phyloP scores from a whole-genome alignment of 2,329 filamentous ascomycete species.

The Xylaria multiplex region DNA sequence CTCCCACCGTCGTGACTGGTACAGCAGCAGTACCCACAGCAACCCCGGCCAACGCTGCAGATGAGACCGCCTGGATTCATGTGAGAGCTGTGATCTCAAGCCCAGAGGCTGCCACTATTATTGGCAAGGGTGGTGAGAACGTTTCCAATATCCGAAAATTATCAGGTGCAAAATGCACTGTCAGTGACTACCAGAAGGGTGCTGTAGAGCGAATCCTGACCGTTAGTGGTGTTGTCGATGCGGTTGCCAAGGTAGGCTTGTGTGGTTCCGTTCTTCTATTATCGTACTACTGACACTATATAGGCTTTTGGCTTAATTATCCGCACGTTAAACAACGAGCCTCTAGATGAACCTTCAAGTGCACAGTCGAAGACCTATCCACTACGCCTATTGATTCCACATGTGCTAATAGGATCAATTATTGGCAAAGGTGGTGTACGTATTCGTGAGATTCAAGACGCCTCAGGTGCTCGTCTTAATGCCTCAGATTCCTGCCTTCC shows the following conservation, averaged over 20 bases:
- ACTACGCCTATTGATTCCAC: slow-evolving; percentile 91
- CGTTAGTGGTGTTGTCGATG: slow-evolving; percentile 95
- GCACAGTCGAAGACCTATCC: slow-evolving; percentile 97
- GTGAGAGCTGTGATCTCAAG: slow-evolving; percentile 97
- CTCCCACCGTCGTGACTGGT: slow-evolving; percentile 48
- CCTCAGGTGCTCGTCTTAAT: slow-evolving; percentile 94
- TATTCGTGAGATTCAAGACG: slow-evolving; percentile 98
- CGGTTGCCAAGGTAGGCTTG: slow-evolving; percentile 85
- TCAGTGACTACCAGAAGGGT: slow-evolving; percentile 97
- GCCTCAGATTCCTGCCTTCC: slow-evolving; percentile 95
- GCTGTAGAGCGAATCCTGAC: slow-evolving; percentile 98
- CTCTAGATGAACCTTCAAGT: slow-evolving; percentile 85
- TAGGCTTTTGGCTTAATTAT: slow-evolving; percentile 98
- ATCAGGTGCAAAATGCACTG: slow-evolving; percentile 97
- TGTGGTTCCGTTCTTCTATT: slow-evolving; percentile 23
- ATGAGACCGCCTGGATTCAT: slow-evolving; percentile 97
- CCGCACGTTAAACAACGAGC: slow-evolving; percentile 96
- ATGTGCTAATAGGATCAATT: slow-evolving; percentile 97
- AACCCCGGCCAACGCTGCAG: slow-evolving; percentile 68
- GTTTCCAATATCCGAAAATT: slow-evolving; percentile 95
- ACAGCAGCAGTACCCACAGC: slow-evolving; percentile 50
- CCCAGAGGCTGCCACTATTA: slow-evolving; percentile 95
- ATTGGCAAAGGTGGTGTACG: slow-evolving; percentile 96
- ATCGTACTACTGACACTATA: slow-evolving; percentile 33
- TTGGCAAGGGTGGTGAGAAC: slow-evolving; percentile 98